A percentile compares a stretch with the other conserved stretches of the same genome.
Conservation (phyloP, 2,329 filamentous ascomycete genomes). For the Rhynchosporium graminicola region DNA sequence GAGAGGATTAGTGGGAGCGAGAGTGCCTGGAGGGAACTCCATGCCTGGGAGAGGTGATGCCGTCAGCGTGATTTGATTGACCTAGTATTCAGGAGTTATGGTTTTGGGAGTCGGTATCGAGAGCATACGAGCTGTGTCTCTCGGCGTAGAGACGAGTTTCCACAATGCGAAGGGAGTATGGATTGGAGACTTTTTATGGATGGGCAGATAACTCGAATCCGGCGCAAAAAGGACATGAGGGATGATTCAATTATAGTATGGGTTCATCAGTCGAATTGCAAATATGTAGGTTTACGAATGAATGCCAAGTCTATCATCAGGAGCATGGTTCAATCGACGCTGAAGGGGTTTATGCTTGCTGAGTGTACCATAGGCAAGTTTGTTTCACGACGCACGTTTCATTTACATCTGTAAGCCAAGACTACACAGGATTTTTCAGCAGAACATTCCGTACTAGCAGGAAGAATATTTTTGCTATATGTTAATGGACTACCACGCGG, state of each 20-base stretch:
- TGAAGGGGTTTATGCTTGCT: too few species aligned
- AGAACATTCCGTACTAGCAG: too few species aligned
- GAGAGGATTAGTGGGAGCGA: constrained; percentile 71
- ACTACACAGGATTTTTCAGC: too few species aligned
- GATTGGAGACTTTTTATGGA: background rate
- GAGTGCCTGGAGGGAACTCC: constrained; percentile 29
- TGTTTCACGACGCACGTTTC: too few species aligned
- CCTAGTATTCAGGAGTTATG: background rate
- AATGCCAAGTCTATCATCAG: background rate
- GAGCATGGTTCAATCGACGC: too few species aligned
- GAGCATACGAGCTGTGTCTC: background rate
- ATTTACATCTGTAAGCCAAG: too few species aligned
- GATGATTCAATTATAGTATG: background rate
- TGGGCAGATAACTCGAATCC: background rate
- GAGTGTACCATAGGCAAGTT: too few species aligned
- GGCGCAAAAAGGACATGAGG: constrained; percentile 7
- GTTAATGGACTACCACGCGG: too few species aligned
- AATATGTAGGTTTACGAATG: background rate
- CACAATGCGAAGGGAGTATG: background rate
- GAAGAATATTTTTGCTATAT: too few species aligned
- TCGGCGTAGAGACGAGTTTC: too few species aligned
- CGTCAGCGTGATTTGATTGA: constrained; percentile 12
- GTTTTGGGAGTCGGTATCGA: background rate
- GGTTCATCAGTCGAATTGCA: background rate
- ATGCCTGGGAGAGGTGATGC: constrained; percentile 1